Conservation (phyloP, 768 basidiomycete genomes). For the Dendrothele bispora region DNA sequence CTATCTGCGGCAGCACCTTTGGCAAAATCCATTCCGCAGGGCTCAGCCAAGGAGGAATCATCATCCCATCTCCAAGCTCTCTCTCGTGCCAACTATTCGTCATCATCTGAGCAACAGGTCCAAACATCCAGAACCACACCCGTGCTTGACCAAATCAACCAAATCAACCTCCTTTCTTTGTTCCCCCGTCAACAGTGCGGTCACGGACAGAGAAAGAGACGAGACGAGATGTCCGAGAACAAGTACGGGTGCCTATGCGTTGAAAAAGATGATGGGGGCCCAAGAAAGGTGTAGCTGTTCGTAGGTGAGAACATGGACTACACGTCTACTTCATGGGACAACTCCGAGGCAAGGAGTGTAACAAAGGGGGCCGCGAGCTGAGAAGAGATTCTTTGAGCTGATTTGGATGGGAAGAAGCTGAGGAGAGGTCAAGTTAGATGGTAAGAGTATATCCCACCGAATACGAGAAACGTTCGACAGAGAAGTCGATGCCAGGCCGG, state of each 20-base stretch:
- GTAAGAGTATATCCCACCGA: conserved; percentile 70
- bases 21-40: conserved; percentile 46
- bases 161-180: conserved; percentile 55
- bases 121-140: conserved; percentile 66
- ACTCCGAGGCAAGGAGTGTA: conserved; percentile 72
- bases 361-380: conserved; percentile 68
- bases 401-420: too few relatives aligned
- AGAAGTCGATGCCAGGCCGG: conserved; percentile 84
- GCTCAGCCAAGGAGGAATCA: conserved; percentile 62
- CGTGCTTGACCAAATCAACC: conserved; percentile 64
- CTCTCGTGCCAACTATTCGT: conserved; percentile 71
- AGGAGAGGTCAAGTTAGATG: too few relatives aligned
- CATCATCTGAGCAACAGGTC: conserved; percentile 62
- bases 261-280: conserved; percentile 74
- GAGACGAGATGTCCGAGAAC: too few relatives aligned
- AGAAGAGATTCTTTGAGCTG: conserved; percentile 58
- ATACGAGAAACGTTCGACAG: conserved; percentile 67
- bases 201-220: too few relatives aligned
- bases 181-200: too few relatives aligned
- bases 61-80: conserved; percentile 65
- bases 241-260: conserved; percentile 61
- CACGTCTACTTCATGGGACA: conserved; percentile 72
- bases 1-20: too few relatives aligned
- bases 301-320: conserved; percentile 66
- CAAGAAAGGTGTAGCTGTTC: conserved; percentile 55